Evolutionary conservation across 1,284 basidiomycete species (phyloP).

Genomic region (Ganoderma lingzhi): DNA sequence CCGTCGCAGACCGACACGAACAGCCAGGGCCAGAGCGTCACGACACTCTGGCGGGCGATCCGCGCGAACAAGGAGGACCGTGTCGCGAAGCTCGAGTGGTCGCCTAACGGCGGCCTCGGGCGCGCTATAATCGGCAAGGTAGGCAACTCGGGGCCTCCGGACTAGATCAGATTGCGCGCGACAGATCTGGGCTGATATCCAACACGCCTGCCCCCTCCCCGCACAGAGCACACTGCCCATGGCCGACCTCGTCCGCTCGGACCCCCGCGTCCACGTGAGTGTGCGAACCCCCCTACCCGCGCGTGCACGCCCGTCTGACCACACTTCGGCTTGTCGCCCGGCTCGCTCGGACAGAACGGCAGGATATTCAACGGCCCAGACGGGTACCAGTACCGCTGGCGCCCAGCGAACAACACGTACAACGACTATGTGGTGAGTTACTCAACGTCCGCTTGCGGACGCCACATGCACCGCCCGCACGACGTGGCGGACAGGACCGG

Average conservation of each 20-base stretch:
- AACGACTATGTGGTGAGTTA: conserved; percentile 68
- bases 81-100: conserved; percentile 87
- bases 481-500: conserved; percentile 16
- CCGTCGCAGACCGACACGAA: conserved; percentile 64
- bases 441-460: conserved; percentile 11
- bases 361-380: conserved; percentile 86
- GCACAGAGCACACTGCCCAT: conserved; percentile 78
- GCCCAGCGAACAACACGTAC: conserved; percentile 59
- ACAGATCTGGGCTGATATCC: conserved; percentile 32
- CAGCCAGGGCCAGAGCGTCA: conserved; percentile 70
- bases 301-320: conserved; percentile 24
- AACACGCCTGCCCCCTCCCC: conserved; percentile 25
- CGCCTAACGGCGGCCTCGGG: conserved; percentile 78
- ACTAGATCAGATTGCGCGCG: conserved; percentile 33
- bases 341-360: conserved; percentile 39
- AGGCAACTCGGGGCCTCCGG: conserved; percentile 22
- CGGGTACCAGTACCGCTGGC: conserved; percentile 80
- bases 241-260: conserved; percentile 77
- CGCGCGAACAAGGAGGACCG: conserved; percentile 84
- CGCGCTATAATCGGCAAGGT: conserved; percentile 86
- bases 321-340: conserved; percentile 16
- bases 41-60: conserved; percentile 78
- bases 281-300: conserved; percentile 19
- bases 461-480: conserved; percentile 28
- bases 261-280: conserved; percentile 51